Conservation (phyloP, 2,329 filamentous ascomycete genomes). For the Capronia americana region DNA sequence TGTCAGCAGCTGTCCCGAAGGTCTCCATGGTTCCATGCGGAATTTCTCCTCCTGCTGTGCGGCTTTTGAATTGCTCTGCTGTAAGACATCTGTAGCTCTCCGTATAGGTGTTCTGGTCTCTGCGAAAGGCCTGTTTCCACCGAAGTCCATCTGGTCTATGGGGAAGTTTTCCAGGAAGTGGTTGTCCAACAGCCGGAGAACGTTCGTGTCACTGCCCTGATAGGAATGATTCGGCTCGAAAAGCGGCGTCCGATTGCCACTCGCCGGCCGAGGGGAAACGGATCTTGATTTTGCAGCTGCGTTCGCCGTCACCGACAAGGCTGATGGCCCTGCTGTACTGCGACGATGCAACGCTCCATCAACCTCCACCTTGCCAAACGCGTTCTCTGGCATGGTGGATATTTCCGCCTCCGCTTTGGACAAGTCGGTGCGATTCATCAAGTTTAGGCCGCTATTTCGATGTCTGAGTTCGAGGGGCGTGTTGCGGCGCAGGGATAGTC, state of each 20-base stretch:
- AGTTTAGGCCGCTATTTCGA: conserved; percentile 64
- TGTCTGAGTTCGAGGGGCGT: conserved; percentile 47
- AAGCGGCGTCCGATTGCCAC: conserved; percentile 46
- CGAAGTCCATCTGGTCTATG: conserved; percentile 69
- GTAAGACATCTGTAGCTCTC: conserved; percentile 58
- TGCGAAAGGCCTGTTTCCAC: conserved; percentile 77
- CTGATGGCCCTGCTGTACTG: conserved; percentile 45
- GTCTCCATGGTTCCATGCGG: conserved; percentile 72
- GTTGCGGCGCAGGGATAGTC: conserved; percentile 36
- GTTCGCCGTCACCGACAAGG: conserved; percentile 47
- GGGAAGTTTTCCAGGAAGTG: conserved; percentile 76
- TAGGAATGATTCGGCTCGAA: conserved; percentile 79
- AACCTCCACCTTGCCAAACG: conserved; percentile 69
- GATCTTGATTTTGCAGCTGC: conserved; percentile 39
- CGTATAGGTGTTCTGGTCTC: conserved; percentile 61
- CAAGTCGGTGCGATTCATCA: conserved; percentile 64
- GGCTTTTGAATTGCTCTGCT: conserved; percentile 33
- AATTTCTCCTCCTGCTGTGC: conserved; percentile 30
- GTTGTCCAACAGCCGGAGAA: conserved; percentile 73
- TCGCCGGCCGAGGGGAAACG: conserved; percentile 35
- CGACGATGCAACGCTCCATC: conserved; percentile 58
- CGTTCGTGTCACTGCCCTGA: conserved; percentile 72
- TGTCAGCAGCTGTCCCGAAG: conserved; percentile 81
- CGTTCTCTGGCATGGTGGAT: conserved; percentile 67
- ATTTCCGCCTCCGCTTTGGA: conserved; percentile 70